Evolutionary conservation across 441 rosid species (phyloP).

Genomic region (Adansonia madagascariensis): DNA sequence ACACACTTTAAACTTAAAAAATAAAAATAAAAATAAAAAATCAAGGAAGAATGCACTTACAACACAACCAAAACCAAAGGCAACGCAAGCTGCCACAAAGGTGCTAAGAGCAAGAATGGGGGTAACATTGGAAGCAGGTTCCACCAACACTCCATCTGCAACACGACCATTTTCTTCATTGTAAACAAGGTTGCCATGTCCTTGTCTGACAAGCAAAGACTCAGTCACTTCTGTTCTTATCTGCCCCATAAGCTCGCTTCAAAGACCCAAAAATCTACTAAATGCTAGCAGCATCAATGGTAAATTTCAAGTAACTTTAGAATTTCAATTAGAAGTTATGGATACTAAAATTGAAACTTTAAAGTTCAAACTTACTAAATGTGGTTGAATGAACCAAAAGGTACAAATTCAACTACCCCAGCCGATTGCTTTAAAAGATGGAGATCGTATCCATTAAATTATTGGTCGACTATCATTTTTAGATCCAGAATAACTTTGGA

Average conservation of each 20-base stretch:
- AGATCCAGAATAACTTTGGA: too few species aligned
- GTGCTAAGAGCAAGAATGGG: conserved; percentile 48
- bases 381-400: too few species aligned
- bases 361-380: too few species aligned
- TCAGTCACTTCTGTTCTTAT: neutral
- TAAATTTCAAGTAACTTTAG: neutral
- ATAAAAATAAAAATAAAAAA: too few species aligned
- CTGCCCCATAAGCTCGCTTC: conserved; percentile 5
- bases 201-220: neutral
- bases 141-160: neutral
- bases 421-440: too few species aligned
- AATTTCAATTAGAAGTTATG: too few species aligned
- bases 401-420: too few species aligned
- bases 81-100: conserved; percentile 49
- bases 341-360: too few species aligned
- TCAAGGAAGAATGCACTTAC: neutral
- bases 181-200: neutral
- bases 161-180: conserved; percentile 6
- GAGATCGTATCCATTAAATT: too few species aligned
- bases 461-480: too few species aligned
- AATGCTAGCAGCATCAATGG: neutral
- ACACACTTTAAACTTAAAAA: too few species aligned
- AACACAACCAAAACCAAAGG: conserved; percentile 50
- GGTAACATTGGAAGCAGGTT: conserved; percentile 32
- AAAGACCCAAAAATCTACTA: neutral